A percentile compares a stretch with the other conserved stretches of the same genome.
Conservation (phyloP, 1,284 basidiomycete species). For the Moesziomyces sp. region DNA sequence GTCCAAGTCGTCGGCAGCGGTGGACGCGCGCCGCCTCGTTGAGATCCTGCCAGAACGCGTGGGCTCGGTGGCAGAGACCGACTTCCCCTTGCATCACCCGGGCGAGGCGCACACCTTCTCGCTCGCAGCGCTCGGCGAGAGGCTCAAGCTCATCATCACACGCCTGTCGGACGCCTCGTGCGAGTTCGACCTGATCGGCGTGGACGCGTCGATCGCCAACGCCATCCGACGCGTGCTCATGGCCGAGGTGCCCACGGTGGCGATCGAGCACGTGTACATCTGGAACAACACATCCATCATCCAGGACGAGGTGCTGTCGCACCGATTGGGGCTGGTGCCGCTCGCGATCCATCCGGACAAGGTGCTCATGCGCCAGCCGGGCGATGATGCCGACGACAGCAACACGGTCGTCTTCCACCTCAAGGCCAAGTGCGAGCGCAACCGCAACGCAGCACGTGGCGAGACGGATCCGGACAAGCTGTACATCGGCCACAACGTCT, state of each 20-base stretch:
- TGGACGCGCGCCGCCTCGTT: slow-evolving; percentile 57
- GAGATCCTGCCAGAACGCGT: slow-evolving; percentile 63
- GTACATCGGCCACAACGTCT: slow-evolving; percentile 70
- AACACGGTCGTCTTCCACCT: slow-evolving; percentile 93
- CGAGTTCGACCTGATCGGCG: slow-evolving; percentile 94
- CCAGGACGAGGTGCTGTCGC: slow-evolving; percentile 91
- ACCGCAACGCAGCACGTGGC: slow-evolving; percentile 71
- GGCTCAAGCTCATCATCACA: slow-evolving; percentile 55
- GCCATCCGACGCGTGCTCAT: slow-evolving; percentile 91
- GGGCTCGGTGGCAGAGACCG: slow-evolving; percentile 58
- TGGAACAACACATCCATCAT: slow-evolving; percentile 97
- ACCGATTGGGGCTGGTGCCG: slow-evolving; percentile 89
- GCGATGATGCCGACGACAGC: slow-evolving; percentile 77
- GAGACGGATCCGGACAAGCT: slow-evolving; percentile 67
- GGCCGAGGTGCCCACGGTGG: slow-evolving; percentile 84
- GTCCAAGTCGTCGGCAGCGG: slow-evolving; percentile 37
- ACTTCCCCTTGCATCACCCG: slow-evolving; percentile 57
- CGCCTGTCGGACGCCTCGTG: slow-evolving; percentile 69
- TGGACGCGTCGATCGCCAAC: slow-evolving; percentile 96
- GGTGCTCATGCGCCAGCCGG: slow-evolving; percentile 69
- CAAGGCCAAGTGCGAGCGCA: slow-evolving; percentile 78
- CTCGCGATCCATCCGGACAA: slow-evolving; percentile 83
- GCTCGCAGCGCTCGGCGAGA: slow-evolving; percentile 34
- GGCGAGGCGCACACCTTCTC: slow-evolving; percentile 52
- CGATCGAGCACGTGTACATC: slow-evolving; percentile 92